Evolutionary conservation across 495 filamentous ascomycete genomes (phyloP).

Genomic region (Polyplosphaeria fusca): DNA sequence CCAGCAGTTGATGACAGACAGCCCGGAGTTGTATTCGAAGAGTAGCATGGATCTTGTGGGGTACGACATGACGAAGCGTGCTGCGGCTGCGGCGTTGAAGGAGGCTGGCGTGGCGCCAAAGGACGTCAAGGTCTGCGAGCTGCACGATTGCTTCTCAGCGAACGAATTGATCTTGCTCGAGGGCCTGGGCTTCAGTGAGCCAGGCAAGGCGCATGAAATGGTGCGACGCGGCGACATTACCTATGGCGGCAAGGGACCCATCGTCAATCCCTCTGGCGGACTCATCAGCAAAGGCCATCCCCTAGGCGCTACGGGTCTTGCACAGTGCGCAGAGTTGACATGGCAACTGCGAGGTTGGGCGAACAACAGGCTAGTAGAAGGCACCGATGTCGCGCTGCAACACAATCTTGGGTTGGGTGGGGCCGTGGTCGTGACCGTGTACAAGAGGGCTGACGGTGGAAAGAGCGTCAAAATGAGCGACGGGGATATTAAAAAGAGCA

Average conservation of each 20-base stretch:
- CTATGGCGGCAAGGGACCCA: conserved; percentile 70
- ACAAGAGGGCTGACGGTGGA: conserved; percentile 75
- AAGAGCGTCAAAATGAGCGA: conserved; percentile 53
- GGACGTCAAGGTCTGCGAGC: conserved; percentile 78
- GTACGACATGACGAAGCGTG: conserved; percentile 73
- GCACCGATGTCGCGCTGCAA: conserved; percentile 71
- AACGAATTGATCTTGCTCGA: conserved; percentile 90
- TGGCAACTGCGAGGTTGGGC: conserved; percentile 96
- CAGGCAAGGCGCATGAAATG: conserved; percentile 87
- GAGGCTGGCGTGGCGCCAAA: conserved; percentile 67
- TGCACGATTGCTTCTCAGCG: conserved; percentile 94
- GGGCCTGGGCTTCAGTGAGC: conserved; percentile 71
- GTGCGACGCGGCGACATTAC: conserved; percentile 85
- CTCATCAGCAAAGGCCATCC: conserved; percentile 95
- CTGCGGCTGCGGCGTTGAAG: conserved; percentile 60
- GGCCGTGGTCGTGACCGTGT: conserved; percentile 84
- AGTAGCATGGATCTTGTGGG: conserved; percentile 84
- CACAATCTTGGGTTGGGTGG: conserved; percentile 92
- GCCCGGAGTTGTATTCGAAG: conserved; percentile 63
- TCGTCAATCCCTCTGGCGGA: conserved; percentile 89
- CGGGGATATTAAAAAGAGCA: conserved; percentile 56
- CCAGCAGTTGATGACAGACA: conserved; percentile 76
- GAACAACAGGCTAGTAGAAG: conserved; percentile 71
- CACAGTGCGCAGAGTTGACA: conserved; percentile 88
- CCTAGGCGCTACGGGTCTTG: conserved; percentile 83